Percentiles rank a stretch among this genome's conserved stretches.
These are phyloP conservation scores for Scortechinia acanthostroma DNA, from an alignment of 2,329 filamentous ascomycete species.

Conservation along the genomic window DNA sequence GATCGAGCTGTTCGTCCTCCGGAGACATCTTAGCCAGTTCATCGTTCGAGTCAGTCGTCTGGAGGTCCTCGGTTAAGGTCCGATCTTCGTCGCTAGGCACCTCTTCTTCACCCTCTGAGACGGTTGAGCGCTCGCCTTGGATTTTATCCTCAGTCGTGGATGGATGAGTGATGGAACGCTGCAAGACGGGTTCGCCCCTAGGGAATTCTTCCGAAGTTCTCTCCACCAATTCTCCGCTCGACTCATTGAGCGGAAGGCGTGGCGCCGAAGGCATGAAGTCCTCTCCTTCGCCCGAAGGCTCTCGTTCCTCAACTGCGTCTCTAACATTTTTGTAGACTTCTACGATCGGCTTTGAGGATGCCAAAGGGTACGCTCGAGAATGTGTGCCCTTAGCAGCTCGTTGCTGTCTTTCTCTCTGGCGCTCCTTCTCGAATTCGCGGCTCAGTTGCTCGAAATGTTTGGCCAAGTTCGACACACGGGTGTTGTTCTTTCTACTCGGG, in stretches of 20 bases:
- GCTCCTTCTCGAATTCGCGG: conserved; percentile 91
- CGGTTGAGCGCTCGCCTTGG: background rate
- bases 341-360: conserved; percentile 89
- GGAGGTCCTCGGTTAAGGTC: background rate
- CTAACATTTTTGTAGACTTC: conserved; percentile 92
- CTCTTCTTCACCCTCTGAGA: background rate
- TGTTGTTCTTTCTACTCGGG: conserved; percentile 44
- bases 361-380: conserved; percentile 73
- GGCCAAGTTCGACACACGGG: conserved; percentile 83
- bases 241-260: background rate
- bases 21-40: background rate
- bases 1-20: background rate
- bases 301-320: conserved; percentile 74
- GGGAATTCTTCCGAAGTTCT: conserved; percentile 46
- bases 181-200: conserved; percentile 63
- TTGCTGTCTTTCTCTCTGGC: conserved; percentile 76
- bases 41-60: background rate
- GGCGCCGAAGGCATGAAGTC: conserved; percentile 15
- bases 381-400: conserved; percentile 67
- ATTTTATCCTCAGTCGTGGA: background rate
- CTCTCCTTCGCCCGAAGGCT: conserved; percentile 57
- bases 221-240: too few relatives aligned
- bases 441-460: conserved; percentile 95
- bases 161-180: background rate
- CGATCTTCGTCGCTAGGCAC: background rate